phyloP scores from a whole-genome alignment of 2,329 filamentous ascomycete species.

The Penicillium concentricum region DNA sequence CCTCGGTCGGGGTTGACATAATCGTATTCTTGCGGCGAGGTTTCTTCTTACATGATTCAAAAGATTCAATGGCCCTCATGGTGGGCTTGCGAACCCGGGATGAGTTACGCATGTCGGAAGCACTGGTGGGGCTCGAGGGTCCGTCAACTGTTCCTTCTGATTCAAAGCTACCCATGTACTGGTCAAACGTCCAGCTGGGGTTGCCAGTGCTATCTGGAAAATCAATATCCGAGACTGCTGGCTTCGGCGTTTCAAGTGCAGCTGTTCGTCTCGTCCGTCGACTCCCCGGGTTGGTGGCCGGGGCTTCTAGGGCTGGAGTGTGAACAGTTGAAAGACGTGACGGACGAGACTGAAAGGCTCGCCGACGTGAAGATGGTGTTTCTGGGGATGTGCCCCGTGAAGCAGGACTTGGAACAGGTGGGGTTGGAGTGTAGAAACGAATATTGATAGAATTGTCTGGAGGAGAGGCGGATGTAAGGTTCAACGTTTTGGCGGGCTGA shows the following conservation, averaged over 20 bases:
- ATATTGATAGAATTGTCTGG: slow-evolving; percentile 15
- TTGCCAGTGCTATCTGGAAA: slow-evolving; percentile 13
- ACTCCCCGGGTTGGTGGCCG: slow-evolving; percentile 9
- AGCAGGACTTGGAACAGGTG: background rate
- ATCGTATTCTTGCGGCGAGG: slow-evolving; percentile 7
- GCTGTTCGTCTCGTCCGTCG: slow-evolving; percentile 16
- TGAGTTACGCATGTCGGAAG: slow-evolving; percentile 26
- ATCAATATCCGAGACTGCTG: slow-evolving; percentile 12
- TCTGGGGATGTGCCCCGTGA: slow-evolving; percentile 9
- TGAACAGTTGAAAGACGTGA: slow-evolving; percentile 24
- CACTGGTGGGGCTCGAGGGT: slow-evolving; percentile 15
- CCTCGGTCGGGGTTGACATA: background rate
- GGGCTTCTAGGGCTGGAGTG: slow-evolving; percentile 19
- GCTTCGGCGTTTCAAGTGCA: slow-evolving; percentile 12
- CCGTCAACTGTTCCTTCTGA: slow-evolving; percentile 12
- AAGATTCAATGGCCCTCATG: slow-evolving; percentile 30
- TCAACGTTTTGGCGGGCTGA: slow-evolving; percentile 11
- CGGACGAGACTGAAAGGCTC: slow-evolving; percentile 20
- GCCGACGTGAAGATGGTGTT: slow-evolving; percentile 12
- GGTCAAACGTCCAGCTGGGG: slow-evolving; percentile 14
- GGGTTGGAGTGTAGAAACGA: slow-evolving; percentile 13
- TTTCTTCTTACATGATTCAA: slow-evolving; percentile 14
- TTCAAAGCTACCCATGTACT: slow-evolving; percentile 13
- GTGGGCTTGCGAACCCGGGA: slow-evolving; percentile 32
- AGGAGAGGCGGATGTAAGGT: slow-evolving; percentile 9